Base-by-base conservation (phyloP, 1,284 basidiomycete genomes). In the Irpex sp. region DNA sequence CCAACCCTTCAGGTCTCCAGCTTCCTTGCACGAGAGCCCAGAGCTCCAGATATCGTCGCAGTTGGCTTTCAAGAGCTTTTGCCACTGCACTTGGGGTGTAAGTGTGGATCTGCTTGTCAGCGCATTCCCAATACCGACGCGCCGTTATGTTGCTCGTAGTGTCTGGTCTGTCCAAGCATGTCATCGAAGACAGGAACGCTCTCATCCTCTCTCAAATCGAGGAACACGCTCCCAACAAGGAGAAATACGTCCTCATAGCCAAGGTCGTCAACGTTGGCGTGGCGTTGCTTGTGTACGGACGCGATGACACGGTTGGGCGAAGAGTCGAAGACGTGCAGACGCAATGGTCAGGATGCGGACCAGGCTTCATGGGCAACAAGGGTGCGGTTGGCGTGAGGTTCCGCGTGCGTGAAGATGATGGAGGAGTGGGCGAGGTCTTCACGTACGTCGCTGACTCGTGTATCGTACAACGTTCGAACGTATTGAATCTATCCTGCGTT, bases 311-410 rank as follows among this genome's bases (percentile, higher is more conserved):
- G 1, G 70, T 93, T 60, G 87, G 84, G 7, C 81, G 83, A 39
- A 79, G 75, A 33, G 79, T 92, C 4, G 78, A 80, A 60, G 85
- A 91, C 69, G 85, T 93, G 17, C 82, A 92, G 69, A 90, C 89
- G 21, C 78, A 83, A 61, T 92, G 90, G 90, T 90, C 88, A 0
- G 88, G 90, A 1, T 87, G 82, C 68, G 92, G 92, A 1, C 89
- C 88, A 15, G 79, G 74, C 17, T 92, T 83, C 66, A 92, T 98
- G 92, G 94, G 94, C 9, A 98, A 98, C 79, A 99, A 99, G 76
- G 95, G 94, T 31, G 96, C 93, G 0, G 95, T 97, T 1, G 96
- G 93, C 15, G 83, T 95, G 43, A 83, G 96, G 55, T 89, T 98
- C 73, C 87, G 91, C 50, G 80, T 97, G 26, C 76, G 81, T 31